Base-by-base conservation (phyloP, 2,329 filamentous ascomycete genomes). In the Penicillium fuscoglaucum region DNA sequence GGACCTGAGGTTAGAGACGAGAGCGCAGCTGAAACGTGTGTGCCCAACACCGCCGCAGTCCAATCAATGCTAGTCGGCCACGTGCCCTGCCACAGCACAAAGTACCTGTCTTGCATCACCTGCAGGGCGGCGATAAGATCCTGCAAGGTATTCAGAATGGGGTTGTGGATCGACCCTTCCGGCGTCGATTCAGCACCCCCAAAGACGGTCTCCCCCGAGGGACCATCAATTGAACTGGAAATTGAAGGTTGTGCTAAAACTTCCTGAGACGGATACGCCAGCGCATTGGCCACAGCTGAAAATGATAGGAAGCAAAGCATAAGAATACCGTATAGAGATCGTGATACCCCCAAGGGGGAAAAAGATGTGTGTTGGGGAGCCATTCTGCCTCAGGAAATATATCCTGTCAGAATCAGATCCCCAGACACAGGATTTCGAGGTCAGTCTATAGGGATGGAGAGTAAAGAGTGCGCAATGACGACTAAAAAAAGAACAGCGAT, bases 11-110 rank as follows among this genome's bases (percentile, higher is more conserved):
- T 90, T 54, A 96, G 78, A n/a, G 89, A 87, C 17, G 82, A 84
- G 17, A 95, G 81, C 3, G 87, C 84, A 15, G 87, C 89, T 0
- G 90, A 89, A 37, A 96, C 77, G 57, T 93, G 87, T 0, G 93
- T 96, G 44, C 87, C 87, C 66, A 91, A 80, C 9, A 97, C 91
- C 4, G 93, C 93, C 19, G 87, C 88, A 0, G 93, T 98, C 93
- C 93, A 98, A 78, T 97, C 93, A 68, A 96, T 97, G 33, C 90
- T 84, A 1, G 82, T 82, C 0, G 92, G 91, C 91, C 93, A 98
- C 28, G 86, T 91, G 12, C 90, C 92, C 37, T 89, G 79, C 82
- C 90, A 90, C 5, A 88, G 77, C 47, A 87, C 83, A 71, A 95
- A 97, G 76, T 91, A 96, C 28, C 82, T 79, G 52, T 84, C 80